Evolutionary conservation across 495 filamentous ascomycete genomes (phyloP).

Genomic region (Chaetomium cochliodes): DNA sequence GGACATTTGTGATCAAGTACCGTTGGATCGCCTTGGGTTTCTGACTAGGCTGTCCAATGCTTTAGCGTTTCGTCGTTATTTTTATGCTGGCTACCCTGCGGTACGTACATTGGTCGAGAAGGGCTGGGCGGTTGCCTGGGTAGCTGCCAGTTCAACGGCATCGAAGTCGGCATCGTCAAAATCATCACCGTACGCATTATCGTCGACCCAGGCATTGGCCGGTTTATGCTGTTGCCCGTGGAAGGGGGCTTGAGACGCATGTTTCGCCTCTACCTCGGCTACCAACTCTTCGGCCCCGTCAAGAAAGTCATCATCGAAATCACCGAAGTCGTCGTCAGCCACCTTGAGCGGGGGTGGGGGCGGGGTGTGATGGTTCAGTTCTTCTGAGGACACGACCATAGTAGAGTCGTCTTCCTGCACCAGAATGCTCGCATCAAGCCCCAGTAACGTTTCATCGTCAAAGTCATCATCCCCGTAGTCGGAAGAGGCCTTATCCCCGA

Average conservation of each 20-base stretch:
- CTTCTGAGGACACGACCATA: slow-evolving; percentile 39
- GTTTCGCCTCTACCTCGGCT: slow-evolving; percentile 47
- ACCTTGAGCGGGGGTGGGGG: neutral
- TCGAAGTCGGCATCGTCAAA: slow-evolving; percentile 71
- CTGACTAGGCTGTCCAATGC: slow-evolving; percentile 47
- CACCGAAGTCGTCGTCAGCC: slow-evolving; percentile 49
- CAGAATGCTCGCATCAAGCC: slow-evolving; percentile 51
- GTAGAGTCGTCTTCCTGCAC: slow-evolving; percentile 52
- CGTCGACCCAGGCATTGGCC: slow-evolving; percentile 24
- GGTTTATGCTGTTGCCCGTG: slow-evolving; percentile 2
- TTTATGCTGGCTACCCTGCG: slow-evolving; percentile 27
- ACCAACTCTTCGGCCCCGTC: slow-evolving; percentile 58
- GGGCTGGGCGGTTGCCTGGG: slow-evolving; percentile 41
- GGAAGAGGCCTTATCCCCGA: slow-evolving; percentile 36
- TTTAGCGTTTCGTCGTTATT: slow-evolving; percentile 45
- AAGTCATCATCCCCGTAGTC: slow-evolving; percentile 53
- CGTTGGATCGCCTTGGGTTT: slow-evolving; percentile 73
- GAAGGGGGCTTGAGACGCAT: slow-evolving; percentile 11
- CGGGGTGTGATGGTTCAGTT: slow-evolving; percentile 20
- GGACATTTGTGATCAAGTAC: slow-evolving; percentile 71
- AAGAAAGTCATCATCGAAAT: slow-evolving; percentile 62
- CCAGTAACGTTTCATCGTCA: slow-evolving; percentile 51
- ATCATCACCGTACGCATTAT: slow-evolving; percentile 54
- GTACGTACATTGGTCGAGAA: slow-evolving; percentile 53
- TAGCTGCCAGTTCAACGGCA: slow-evolving; percentile 58